These are phyloP conservation scores for Candida mesenterica DNA, from an alignment of 1,139 yeast genomes.

Conservation along the genomic window DNA sequence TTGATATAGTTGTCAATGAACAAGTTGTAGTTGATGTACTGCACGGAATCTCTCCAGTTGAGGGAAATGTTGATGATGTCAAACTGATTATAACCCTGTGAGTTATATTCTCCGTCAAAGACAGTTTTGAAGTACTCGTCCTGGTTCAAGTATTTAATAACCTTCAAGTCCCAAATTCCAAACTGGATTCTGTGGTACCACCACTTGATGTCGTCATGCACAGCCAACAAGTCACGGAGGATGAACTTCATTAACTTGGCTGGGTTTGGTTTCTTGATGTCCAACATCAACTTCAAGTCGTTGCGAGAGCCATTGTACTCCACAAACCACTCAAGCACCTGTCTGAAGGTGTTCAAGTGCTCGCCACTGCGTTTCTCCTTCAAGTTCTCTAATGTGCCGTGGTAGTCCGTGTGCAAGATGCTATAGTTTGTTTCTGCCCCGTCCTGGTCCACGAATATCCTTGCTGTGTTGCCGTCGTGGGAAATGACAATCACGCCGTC, in stretches of 20 bases:
- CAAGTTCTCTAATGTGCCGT: conserved; percentile 46
- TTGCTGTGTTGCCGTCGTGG: conserved; percentile 63
- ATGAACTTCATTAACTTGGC: conserved; percentile 55
- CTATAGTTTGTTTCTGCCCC: conserved; percentile 40
- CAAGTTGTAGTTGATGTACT: conserved; percentile 36
- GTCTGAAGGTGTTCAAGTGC: conserved; percentile 58
- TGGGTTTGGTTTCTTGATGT: conserved; percentile 73
- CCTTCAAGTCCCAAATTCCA: conserved; percentile 78
- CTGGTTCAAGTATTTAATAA: conserved; percentile 53
- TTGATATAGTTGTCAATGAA: conserved; percentile 28
- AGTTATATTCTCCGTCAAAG: conserved; percentile 13
- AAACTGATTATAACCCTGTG: conserved; percentile 25
- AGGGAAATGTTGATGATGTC: conserved; percentile 39
- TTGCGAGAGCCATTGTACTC: conserved; percentile 27
- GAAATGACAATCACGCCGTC: conserved; percentile 76
- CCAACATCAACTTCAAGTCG: conserved; percentile 61
- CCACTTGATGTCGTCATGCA: conserved; percentile 50
- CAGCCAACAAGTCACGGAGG: conserved; percentile 46
- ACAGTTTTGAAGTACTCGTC: conserved; percentile 34
- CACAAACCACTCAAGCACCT: conserved; percentile 59
- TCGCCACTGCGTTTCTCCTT: conserved; percentile 56
- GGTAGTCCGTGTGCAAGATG: conserved; percentile 41
- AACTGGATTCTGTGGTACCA: conserved; percentile 72
- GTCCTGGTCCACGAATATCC: conserved; percentile 56
- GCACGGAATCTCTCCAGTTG: conserved; percentile 35